Conservation (phyloP, 768 basidiomycete species). For the Leccinum incarnatum region DNA sequence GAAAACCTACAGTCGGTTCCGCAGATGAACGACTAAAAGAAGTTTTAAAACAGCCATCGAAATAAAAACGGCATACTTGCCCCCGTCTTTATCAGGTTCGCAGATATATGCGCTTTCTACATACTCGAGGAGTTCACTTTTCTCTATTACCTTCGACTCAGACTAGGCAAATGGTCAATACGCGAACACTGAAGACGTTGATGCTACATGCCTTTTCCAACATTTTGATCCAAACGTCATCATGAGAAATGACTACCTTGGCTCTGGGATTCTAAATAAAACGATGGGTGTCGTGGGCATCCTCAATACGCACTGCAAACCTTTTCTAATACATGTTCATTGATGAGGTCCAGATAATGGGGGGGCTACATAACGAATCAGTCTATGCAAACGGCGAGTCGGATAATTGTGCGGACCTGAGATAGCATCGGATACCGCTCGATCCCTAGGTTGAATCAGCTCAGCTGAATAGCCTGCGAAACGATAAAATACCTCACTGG, state of each 20-base stretch:
- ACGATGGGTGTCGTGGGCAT: neutral
- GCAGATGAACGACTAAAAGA: constrained; percentile 2
- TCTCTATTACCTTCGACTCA: neutral
- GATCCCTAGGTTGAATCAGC: neutral
- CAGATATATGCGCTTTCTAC: neutral
- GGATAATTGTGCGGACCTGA: neutral
- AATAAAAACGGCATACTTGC: neutral
- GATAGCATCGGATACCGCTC: neutral
- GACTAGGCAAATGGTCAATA: neutral
- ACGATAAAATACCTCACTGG: neutral
- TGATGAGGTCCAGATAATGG: constrained; percentile 10
- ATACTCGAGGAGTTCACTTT: neutral
- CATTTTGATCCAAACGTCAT: constrained; percentile 11
- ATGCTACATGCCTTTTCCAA: neutral
- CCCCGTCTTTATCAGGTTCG: neutral
- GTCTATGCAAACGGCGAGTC: too few relatives aligned
- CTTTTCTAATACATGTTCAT: constrained; percentile 4
- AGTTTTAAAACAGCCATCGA: neutral
- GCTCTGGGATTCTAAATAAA: neutral
- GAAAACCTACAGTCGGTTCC: neutral
- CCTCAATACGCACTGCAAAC: neutral
- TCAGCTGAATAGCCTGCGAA: too few relatives aligned
- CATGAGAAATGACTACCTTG: constrained; percentile 9
- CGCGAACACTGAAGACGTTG: neutral
- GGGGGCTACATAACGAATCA: neutral